Evolutionary conservation across 306 rosid genomes (phyloP).

Genomic region (Vigna hirtella): DNA sequence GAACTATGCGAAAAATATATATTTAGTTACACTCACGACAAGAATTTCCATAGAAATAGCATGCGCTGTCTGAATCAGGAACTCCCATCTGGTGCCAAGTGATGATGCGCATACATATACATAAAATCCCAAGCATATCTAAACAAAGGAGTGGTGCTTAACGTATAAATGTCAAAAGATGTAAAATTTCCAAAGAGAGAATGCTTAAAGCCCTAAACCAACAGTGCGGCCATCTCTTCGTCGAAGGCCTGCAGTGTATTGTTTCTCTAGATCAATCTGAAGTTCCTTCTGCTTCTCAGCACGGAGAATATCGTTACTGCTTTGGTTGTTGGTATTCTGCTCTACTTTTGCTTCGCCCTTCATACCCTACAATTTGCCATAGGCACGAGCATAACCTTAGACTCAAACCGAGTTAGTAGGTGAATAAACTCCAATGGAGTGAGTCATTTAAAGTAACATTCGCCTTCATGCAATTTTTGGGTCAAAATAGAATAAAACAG

Average conservation of each 20-base stretch:
- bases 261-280: conserved; percentile 93
- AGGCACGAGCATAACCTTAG: conserved; percentile 99
- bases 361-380: conserved; percentile 99
- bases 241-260: conserved; percentile 94
- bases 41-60: conserved; percentile 31
- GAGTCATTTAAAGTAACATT: conserved; percentile 54
- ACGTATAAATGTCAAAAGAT: conserved; percentile 25
- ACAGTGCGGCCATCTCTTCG: conserved; percentile 99
- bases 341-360: conserved; percentile 79
- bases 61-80: conserved; percentile 5
- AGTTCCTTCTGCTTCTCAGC: conserved; percentile 93
- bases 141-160: conserved; percentile 15
- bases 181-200: conserved; percentile 5
- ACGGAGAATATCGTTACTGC: conserved; percentile 50
- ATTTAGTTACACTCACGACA: conserved; percentile 10
- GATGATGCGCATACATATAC: conserved; percentile 1
- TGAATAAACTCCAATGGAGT: conserved; percentile 55
- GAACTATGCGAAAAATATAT: neutral
- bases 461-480: conserved; percentile 24
- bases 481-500: conserved; percentile 1
- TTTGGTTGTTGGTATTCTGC: conserved; percentile 55
- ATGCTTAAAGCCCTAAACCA: conserved; percentile 83
- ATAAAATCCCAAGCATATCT: conserved; percentile 35
- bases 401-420: conserved; percentile 98
- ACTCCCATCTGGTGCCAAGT: neutral